These are phyloP conservation scores for Cercophora newfieldiana DNA, from an alignment of 495 filamentous ascomycete genomes.

Conservation along the genomic window DNA sequence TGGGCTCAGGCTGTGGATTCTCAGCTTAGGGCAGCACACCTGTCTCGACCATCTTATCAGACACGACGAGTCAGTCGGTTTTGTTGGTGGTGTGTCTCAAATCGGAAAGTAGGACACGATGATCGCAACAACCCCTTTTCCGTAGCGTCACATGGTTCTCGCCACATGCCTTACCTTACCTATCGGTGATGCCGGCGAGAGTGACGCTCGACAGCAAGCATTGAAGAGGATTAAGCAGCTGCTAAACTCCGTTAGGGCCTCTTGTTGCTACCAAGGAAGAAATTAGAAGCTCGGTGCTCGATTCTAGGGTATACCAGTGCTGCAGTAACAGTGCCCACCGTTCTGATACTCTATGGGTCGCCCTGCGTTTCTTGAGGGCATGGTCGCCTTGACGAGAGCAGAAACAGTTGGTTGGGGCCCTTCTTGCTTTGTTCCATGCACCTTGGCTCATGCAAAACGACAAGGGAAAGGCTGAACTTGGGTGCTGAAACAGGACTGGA, in stretches of 20 bases:
- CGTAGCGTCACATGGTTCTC: not conserved
- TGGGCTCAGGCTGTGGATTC: not conserved
- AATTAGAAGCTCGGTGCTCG: too few species aligned
- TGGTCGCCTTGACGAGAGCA: not conserved
- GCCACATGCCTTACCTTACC: not conserved
- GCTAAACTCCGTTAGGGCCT: too few species aligned
- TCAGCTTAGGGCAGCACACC: not conserved
- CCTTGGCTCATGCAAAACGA: not conserved
- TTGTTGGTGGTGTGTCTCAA: not conserved
- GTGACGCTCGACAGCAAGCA: too few species aligned
- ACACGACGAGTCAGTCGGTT: not conserved
- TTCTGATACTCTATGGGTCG: not conserved
- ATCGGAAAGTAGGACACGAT: not conserved
- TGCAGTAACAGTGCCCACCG: not conserved
- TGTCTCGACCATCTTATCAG: too few species aligned
- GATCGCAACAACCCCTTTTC: not conserved
- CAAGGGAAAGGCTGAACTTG: not conserved
- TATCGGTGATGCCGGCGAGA: too few species aligned
- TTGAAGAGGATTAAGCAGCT: too few species aligned
- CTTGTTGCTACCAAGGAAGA: too few species aligned
- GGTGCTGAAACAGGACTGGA: not conserved
- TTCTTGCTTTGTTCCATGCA: not conserved
- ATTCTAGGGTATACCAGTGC: not conserved
- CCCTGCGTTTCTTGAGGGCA: not conserved
- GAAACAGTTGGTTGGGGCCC: not conserved